These are phyloP conservation scores for Acanthamoeba culbertsoni DNA, from an alignment of 208 protist genomes.

Conservation along the genomic window DNA sequence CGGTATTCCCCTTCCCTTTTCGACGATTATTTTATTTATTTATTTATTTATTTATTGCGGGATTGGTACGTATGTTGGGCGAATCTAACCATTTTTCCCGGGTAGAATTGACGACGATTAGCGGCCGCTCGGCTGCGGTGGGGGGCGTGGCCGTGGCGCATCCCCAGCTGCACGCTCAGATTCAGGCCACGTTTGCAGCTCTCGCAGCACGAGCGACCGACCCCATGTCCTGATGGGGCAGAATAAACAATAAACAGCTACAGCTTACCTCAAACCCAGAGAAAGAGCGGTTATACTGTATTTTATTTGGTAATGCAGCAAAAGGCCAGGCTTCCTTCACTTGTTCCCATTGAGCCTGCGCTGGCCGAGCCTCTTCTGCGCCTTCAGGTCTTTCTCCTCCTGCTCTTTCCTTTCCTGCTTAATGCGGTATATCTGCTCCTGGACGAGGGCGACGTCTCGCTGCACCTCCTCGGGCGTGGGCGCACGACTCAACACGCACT, in stretches of 20 bases:
- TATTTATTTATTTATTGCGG: neutral
- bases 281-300: too few relatives aligned
- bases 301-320: too few relatives aligned
- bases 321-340: too few relatives aligned
- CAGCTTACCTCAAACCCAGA: too few relatives aligned
- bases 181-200: neutral
- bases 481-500: too few relatives aligned
- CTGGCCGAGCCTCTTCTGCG: too few relatives aligned
- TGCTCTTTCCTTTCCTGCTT: too few relatives aligned
- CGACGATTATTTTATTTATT: neutral
- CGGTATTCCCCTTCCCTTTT: neutral
- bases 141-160: neutral
- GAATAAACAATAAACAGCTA: too few relatives aligned
- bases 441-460: neutral
- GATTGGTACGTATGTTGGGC: neutral
- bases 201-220: neutral
- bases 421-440: neutral
- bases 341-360: too few relatives aligned
- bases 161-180: conserved; percentile 22
- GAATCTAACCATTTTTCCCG: neutral
- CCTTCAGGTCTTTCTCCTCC: too few relatives aligned
- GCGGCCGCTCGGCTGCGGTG: neutral
- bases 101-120: neutral
- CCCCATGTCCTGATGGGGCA: neutral
- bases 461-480: neutral